Base-by-base conservation (phyloP, 2,329 filamentous ascomycete species). In the Geosmithia flava region DNA sequence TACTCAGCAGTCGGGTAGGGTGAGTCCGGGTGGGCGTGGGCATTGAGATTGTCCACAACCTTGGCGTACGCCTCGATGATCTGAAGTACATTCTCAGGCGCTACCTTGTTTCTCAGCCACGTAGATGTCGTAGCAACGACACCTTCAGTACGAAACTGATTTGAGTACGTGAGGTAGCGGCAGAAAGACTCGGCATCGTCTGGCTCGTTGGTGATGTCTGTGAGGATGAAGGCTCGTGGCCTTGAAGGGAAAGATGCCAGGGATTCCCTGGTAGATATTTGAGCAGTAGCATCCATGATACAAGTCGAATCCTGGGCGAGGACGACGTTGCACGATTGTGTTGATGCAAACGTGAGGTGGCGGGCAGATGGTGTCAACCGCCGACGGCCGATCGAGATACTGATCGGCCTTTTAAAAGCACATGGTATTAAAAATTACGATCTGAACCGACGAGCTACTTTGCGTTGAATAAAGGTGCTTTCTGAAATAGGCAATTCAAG, bases 21-120 rank as follows among this genome's bases (percentile, higher is more conserved):
- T 2, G 59, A 59, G 47, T 69, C 64, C 0, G 66, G 63, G 47
- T 72, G 70, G 2, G 65, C 67, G 51, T 77, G 73, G 3, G 55
- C 54, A 48, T 73, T 72, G 8, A 79, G 60, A 50, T 72, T 78
- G 13, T 68, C 65, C 19, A 66, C 63, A 1, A 67, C 68, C 20
- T 64, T 53, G 2, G 54, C 63, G 51, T 74, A 74, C 3, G 64
- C 69, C 44, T 72, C 57, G 44, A 72, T 48, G 39, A 72, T 69
- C 33, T 62, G 62, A 48, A 62, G 57, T 54, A 74, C 70, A 37
- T 69, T 63, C 49, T 71, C 57, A 7, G 68, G 63, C 48, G 63
- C 61, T 30, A 66, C 60, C 20, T 63, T 63, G 33, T 58, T 59
- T 47, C 59, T 65, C 56, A 72, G 62, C 68, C 68, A 72, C 52